Percentiles rank a stretch among this genome's conserved stretches.
phyloP scores from a whole-genome alignment of 257 asterid genomes.

The Orobanche coerulescens region DNA sequence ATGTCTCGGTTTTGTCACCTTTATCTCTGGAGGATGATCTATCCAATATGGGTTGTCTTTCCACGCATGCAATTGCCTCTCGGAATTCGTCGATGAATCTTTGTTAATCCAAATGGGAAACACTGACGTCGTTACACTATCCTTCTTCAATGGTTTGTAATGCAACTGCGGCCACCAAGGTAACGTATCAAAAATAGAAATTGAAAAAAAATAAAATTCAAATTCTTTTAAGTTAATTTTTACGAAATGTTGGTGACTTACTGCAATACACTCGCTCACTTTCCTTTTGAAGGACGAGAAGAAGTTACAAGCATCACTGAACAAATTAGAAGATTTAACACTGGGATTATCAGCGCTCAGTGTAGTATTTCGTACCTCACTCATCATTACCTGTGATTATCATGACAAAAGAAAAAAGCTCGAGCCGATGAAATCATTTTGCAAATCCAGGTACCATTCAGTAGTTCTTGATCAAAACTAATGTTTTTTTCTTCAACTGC shows the following conservation, averaged over 20 bases:
- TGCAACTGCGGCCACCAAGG: constrained; percentile 30
- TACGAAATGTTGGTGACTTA: constrained; percentile 2
- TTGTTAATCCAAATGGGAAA: constrained; percentile 21
- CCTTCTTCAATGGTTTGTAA: constrained; percentile 30
- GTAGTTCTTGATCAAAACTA: too few relatives aligned
- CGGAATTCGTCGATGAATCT: constrained; percentile 34
- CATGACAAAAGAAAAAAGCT: too few relatives aligned
- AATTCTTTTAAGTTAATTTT: constrained; percentile 3
- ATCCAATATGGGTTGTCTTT: constrained; percentile 67
- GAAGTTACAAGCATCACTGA: constrained; percentile 19
- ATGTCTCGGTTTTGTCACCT: constrained; percentile 34
- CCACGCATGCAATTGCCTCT: constrained; percentile 70
- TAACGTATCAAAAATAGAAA: neutral
- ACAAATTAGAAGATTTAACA: constrained; percentile 24
- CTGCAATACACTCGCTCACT: constrained; percentile 27
- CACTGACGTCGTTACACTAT: constrained; percentile 15
- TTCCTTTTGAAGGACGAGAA: constrained; percentile 25
- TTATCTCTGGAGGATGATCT: constrained; percentile 52
- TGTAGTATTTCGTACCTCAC: constrained; percentile 14
- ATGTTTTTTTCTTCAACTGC: too few relatives aligned
- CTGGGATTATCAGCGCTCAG: constrained; percentile 9
- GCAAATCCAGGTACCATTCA: neutral
- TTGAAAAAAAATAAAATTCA: neutral
- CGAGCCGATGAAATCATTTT: too few relatives aligned
- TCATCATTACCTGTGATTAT: constrained; percentile 23